These are phyloP conservation scores for Chlorociboria aeruginascens DNA, from an alignment of 495 filamentous ascomycete genomes.

Conservation along the genomic window DNA sequence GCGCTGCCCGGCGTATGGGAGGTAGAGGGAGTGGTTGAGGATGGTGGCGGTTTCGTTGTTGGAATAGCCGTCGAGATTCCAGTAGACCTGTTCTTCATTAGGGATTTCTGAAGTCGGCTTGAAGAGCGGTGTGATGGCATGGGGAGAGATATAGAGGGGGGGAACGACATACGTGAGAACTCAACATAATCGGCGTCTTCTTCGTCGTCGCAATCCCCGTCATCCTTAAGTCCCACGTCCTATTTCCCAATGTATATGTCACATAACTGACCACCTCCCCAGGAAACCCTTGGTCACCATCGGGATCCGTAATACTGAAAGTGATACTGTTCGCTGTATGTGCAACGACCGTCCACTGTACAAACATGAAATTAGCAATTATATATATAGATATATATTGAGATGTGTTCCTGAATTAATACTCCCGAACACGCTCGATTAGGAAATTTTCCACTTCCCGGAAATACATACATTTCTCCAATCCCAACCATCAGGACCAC, in stretches of 20 bases:
- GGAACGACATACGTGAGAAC: conserved; percentile 28
- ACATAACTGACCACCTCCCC: conserved; percentile 69
- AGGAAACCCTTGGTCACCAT: conserved; percentile 65
- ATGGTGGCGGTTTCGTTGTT: conserved; percentile 46
- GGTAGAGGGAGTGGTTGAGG: conserved; percentile 59
- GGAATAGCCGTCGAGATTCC: conserved; percentile 76
- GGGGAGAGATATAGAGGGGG: background rate
- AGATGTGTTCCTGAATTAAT: no score
- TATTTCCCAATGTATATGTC: conserved; percentile 48
- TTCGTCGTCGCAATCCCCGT: conserved; percentile 40
- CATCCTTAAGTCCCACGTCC: conserved; percentile 44
- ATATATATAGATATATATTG: no score
- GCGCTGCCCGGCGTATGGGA: conserved; percentile 60
- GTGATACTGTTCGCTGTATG: conserved; percentile 59
- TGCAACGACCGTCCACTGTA: conserved; percentile 52
- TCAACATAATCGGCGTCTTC: conserved; percentile 57
- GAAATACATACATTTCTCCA: conserved; percentile 39
- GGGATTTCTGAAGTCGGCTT: background rate
- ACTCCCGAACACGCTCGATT: no score
- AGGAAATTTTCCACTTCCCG: no score
- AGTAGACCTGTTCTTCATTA: conserved; percentile 43
- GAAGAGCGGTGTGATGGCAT: background rate
- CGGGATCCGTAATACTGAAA: conserved; percentile 62
- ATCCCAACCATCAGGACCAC: conserved; percentile 73
- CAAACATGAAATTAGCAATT: no score